These are phyloP conservation scores for Aspergillus alliaceus DNA, from an alignment of 2,329 filamentous ascomycete species.

Conservation along the genomic window DNA sequence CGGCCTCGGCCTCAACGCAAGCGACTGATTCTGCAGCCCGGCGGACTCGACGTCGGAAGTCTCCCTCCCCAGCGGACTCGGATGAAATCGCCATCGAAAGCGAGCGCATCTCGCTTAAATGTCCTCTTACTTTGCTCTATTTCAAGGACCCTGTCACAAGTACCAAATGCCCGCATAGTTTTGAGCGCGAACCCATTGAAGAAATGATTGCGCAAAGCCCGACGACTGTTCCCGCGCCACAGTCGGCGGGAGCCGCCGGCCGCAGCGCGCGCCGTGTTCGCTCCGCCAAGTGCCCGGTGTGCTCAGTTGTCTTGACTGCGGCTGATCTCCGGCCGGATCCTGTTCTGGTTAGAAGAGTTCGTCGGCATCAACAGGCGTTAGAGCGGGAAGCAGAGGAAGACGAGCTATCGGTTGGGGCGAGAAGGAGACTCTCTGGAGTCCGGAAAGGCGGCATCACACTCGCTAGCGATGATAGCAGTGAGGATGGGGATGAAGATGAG, in stretches of 20 bases:
- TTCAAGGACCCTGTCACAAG: conserved; percentile 50
- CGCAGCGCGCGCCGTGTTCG: conserved; percentile 21
- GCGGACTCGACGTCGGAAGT: conserved; percentile 10
- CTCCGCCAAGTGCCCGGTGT: conserved; percentile 44
- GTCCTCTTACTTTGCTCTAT: conserved; percentile 48
- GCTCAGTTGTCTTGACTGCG: conserved; percentile 36
- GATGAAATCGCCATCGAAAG: conserved; percentile 49
- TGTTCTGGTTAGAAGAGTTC: conserved; percentile 40
- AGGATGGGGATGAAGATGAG: conserved; percentile 4
- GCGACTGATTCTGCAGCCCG: conserved; percentile 1
- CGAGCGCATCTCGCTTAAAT: conserved; percentile 48
- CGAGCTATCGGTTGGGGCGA: conserved; percentile 20
- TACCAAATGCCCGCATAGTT: conserved; percentile 51
- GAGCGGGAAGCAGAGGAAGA: conserved; percentile 33
- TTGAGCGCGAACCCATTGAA: conserved; percentile 48
- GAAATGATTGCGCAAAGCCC: conserved; percentile 42
- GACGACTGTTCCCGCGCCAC: conserved; percentile 25
- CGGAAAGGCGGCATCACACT: conserved; percentile 30
- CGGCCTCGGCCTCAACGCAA: not conserved
- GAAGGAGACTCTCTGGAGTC: conserved; percentile 11
- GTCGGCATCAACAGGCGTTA: conserved; percentile 30
- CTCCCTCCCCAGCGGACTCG: conserved; percentile 27
- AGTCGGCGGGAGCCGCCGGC: conserved; percentile 13
- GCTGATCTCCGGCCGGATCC: conserved; percentile 42
- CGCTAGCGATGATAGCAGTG: conserved; percentile 32